Evolutionary conservation across 768 basidiomycete genomes (phyloP), one percentile per base, ranked within the genome.

Genomic region (Hygrophorus russula): DNA sequence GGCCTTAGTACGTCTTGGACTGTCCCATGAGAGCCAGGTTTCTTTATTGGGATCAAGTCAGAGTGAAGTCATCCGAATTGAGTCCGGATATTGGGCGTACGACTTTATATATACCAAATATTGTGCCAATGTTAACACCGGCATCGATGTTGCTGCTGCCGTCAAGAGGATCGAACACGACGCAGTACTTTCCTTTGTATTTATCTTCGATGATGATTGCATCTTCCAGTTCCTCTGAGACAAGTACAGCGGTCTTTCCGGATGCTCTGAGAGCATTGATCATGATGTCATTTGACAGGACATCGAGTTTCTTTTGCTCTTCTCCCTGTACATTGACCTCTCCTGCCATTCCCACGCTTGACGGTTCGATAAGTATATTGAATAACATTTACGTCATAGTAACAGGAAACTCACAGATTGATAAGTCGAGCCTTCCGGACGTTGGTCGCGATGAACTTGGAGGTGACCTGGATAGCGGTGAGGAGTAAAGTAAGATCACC

Each of bases 281-380:
- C 96, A 99, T 98, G 73, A 99, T 99, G 60, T 99, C 93, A 60
- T 99, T 97, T 11, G 91, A 86, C 27, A 96, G 70, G n/a, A 96
- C 82, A 57, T 96, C 93, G 42, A 99, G 74, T 67, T 99, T 99
- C 74, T 99, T 99, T 73, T 99, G 96, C 58, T 98, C 96, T 62
- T 98, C 96, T 15, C 96, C 96, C 64, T 93, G 90, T 6, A 93
- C 83, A 58, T 99, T 99, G 19, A 87, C 87, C 58, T 93, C 91
- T 12, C 96, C 96, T 12, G 96, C 96, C 15, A 94, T 73, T 27
- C 96, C 96, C 51, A 99, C 84, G n/a, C 92, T 94, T 56, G n/a
- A 32, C 18, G 30, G 12, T 30, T 33, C 24, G 10, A 31, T 29
- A 38, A 46, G 39, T 35, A 49, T 41, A 49, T 41, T 36, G 30